Evolutionary conservation across 176 grass and related monocot genomes (phyloP).

Genomic region (Alopecurus myosuroides): DNA sequence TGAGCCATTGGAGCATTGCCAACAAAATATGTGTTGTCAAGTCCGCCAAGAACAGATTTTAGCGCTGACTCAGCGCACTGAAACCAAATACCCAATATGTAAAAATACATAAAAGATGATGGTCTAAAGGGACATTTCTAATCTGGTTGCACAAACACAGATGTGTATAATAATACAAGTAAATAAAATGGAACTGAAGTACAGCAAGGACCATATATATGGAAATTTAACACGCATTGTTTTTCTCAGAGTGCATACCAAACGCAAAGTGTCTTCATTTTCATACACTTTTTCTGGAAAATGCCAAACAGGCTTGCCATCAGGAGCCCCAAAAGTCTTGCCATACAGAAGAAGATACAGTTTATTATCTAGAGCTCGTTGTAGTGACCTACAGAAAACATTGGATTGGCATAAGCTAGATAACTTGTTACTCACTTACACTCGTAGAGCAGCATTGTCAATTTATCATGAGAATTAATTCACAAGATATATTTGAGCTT

Average conservation of each 20-base stretch:
- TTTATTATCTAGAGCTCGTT: slow-evolving; percentile 84
- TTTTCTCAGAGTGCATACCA: slow-evolving; percentile 34
- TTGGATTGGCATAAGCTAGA: not conserved
- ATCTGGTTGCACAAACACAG: not conserved
- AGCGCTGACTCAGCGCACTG: slow-evolving; percentile 94
- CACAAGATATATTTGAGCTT: slow-evolving; percentile 1
- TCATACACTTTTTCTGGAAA: slow-evolving; percentile 96
- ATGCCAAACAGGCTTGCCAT: slow-evolving; percentile 78
- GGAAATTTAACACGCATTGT: not conserved
- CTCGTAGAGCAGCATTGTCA: not conserved
- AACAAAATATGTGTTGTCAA: slow-evolving; percentile 91
- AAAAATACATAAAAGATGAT: not conserved
- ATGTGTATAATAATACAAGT: not conserved
- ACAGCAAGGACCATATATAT: not conserved
- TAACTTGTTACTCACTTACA: not conserved
- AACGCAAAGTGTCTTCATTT: slow-evolving; percentile 80
- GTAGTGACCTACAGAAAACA: slow-evolving; percentile 62
- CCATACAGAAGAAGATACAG: slow-evolving; percentile 94
- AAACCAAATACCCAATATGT: slow-evolving; percentile 25
- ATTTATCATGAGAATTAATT: not conserved
- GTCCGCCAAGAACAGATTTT: slow-evolving; percentile 77
- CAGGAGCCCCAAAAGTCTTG: slow-evolving; percentile 53
- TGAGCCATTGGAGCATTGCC: slow-evolving; percentile 96
- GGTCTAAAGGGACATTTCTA: not conserved
- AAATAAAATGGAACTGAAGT: slow-evolving; percentile 10